Base-by-base conservation (phyloP, 345 rosid species). In the Hypericum perforatum region DNA sequence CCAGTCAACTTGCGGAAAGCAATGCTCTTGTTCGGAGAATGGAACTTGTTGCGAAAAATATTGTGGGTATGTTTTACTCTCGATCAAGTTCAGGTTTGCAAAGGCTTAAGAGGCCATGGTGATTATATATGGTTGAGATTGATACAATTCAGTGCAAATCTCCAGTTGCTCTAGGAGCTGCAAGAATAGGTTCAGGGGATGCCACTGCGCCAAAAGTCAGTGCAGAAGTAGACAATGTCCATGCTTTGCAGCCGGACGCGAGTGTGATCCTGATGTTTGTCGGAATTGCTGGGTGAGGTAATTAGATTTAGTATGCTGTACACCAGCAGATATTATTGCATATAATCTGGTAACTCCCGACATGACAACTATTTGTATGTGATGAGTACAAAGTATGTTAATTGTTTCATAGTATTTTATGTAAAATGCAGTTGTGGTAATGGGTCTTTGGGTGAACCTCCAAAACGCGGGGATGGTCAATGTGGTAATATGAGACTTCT, bases 231-330 rank as follows among this genome's bases (percentile, higher is more conserved):
- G 96, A 59, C 98, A 88, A 60, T 92, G 98, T 64, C 98, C 98
- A 9, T 92, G 98, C 73, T 92, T 88, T 81, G 98, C 96, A 59
- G 98, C 96, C 60, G 96, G 89, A 9, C 87, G 96, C 48, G 98
- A 92, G 78, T 92, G 98, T 64, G 98, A 92, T 71, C 98, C 98
- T 5, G 98, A 92, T 76, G 96, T 92, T 70, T 92, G 96, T 75
- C 77, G 95, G 59, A 92, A 61, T 59, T 92, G 98, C 72, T 73
- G 69, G 82, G 75, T 80, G 53, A 74, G 98, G 98, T 91, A 74
- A 49, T 43, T 63, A 41, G 32, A 52, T 43, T 16, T 1, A 13
- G 14, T 41, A 6, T 9, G 57, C 42, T 39, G 47, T 8, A 42
- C 41, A 38, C 37, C 37, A 10, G 39, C 58, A 38, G 42, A 22